Base-by-base conservation (phyloP, 768 basidiomycete species). In the Chiua virens region DNA sequence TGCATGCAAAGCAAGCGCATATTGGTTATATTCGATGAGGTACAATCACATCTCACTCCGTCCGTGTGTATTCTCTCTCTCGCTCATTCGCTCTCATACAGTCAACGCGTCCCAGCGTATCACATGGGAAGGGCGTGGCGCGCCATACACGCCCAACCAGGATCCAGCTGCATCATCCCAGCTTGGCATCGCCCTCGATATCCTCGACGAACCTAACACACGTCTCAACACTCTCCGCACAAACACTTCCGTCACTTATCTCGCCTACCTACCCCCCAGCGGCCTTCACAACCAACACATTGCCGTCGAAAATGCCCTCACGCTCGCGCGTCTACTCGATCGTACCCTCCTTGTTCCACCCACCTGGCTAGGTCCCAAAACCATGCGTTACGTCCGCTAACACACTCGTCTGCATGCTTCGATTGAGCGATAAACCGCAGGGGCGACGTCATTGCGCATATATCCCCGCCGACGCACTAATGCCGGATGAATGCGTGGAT, bases 211-310 rank as follows among this genome's bases (percentile, higher is more conserved):
- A n/a, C n/a, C n/a, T n/a, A n/a, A n/a, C n/a, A 59, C 49, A 5
- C 54, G 54, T 9, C 55, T 60, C 17, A 3, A 34, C 11, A 13
- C 35, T 1, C 51, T 58, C 39, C 54, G 49, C 22, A 42, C 42
- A 1, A 64, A 70, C 48, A 55, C 57, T 3, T 49, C 65, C 15
- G 74, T 75, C 54, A 72, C 64, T 45, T 92, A 79, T 65, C 68
- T 93, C 18, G 75, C 87, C 18, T 92, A 89, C 65, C 74, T 92
- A 20, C 89, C 90, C 13, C 89, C 92, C 64, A 88, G 87, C 55
- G 87, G 89, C 4, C 86, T 89, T 57, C 88, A 92, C 68, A 92
- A 91, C 66, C 89, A 92, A 70, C 84, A 89, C 30, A 90, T 93
- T 56, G 85, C 87, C 17, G 78, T 93, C 53, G 88, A 92, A 70